Evolutionary conservation across 2,329 filamentous ascomycete species (phyloP).

Genomic region (Claviceps pazoutovae): DNA sequence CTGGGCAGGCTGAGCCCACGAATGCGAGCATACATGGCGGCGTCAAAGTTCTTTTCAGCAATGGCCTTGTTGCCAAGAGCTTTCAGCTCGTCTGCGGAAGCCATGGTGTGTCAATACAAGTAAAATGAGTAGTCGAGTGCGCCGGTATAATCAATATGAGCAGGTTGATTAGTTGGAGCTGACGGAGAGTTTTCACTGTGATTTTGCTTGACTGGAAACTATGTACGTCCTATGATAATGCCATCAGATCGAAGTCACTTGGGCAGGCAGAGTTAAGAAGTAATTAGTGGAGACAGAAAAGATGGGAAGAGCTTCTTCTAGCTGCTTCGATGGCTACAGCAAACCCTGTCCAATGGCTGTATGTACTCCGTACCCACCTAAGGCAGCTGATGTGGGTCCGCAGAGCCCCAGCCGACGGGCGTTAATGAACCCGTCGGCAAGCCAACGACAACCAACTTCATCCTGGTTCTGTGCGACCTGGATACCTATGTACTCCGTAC

Average conservation of each 20-base stretch:
- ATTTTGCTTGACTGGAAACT: too few species aligned
- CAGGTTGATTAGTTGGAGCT: background rate
- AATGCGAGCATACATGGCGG: conserved; percentile 63
- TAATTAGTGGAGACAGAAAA: conserved; percentile 9
- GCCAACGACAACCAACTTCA: too few species aligned
- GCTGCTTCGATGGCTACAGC: conserved; percentile 27
- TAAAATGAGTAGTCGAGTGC: conserved; percentile 1
- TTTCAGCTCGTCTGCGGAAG: conserved; percentile 69
- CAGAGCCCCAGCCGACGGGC: background rate
- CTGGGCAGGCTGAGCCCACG: background rate
- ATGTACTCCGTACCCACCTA: too few species aligned
- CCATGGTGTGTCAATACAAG: conserved; percentile 25
- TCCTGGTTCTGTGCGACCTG: too few species aligned
- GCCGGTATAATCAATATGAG: background rate
- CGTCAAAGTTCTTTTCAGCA: conserved; percentile 89
- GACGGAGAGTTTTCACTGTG: background rate
- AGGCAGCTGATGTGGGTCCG: conserved; percentile 9
- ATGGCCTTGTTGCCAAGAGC: conserved; percentile 98
- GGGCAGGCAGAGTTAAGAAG: conserved; percentile 8
- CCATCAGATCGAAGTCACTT: too few species aligned
- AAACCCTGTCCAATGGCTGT: conserved; percentile 4
- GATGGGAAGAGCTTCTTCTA: conserved; percentile 23
- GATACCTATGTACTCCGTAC: too few species aligned
- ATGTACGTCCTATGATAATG: too few species aligned
- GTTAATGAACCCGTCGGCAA: too few species aligned